Conservation (phyloP, 2,329 filamentous ascomycete genomes). For the Aspergillus puulaauensis region DNA sequence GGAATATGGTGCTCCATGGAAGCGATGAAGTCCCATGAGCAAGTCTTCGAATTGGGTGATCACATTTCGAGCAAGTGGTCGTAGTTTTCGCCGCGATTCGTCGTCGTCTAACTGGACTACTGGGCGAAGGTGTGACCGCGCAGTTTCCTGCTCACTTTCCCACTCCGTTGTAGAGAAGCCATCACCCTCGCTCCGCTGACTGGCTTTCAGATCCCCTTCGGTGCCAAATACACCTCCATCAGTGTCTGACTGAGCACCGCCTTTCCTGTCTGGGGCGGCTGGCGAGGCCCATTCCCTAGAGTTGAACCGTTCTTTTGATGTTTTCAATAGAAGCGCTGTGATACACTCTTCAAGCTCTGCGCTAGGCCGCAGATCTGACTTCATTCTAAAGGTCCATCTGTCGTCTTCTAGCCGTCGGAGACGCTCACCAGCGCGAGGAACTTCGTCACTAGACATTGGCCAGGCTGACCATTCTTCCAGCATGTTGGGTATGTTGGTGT, state of each 20-base stretch:
- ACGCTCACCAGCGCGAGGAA: conserved; percentile 60
- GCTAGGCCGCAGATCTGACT: conserved; percentile 52
- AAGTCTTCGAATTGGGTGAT: conserved; percentile 68
- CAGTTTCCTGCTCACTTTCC: conserved; percentile 19
- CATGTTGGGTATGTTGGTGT: conserved; percentile 39
- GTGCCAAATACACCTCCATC: neutral
- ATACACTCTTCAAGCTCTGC: conserved; percentile 68
- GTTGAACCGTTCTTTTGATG: conserved; percentile 66
- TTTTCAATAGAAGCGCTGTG: conserved; percentile 62
- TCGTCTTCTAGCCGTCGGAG: conserved; percentile 51
- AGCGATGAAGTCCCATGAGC: conserved; percentile 68
- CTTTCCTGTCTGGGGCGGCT: neutral
- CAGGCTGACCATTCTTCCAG: conserved; percentile 76
- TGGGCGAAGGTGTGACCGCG: conserved; percentile 37
- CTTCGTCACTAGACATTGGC: conserved; percentile 65
- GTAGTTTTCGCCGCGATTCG: conserved; percentile 61
- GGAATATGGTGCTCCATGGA: neutral
- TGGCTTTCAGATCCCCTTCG: neutral
- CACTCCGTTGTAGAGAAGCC: conserved; percentile 15
- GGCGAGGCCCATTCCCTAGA: conserved; percentile 36
- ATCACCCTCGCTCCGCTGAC: conserved; percentile 8
- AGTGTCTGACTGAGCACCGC: neutral
- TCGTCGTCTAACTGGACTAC: conserved; percentile 70
- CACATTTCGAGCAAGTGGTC: conserved; percentile 68
- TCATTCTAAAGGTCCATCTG: conserved; percentile 51